A percentile compares a stretch with the other conserved stretches of the same genome.
These are phyloP conservation scores for Zygotorulaspora mrakii DNA, from an alignment of 1,139 yeast genomes.

Conservation along the genomic window DNA sequence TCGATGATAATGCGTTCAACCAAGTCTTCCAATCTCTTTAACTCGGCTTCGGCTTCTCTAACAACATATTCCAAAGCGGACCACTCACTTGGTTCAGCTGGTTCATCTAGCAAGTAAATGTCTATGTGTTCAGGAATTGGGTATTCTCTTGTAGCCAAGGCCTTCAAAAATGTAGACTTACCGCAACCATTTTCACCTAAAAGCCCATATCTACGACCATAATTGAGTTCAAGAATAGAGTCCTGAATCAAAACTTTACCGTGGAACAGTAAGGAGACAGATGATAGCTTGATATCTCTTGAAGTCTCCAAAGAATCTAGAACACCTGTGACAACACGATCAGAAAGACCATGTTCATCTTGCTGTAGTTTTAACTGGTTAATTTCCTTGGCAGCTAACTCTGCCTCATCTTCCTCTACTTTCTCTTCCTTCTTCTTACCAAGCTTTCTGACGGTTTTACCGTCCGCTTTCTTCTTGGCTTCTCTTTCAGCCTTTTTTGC, in stretches of 20 bases:
- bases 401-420: conserved; percentile 41
- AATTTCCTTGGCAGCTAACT: conserved; percentile 68
- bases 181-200: conserved; percentile 99
- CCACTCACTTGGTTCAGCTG: conserved; percentile 89
- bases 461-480: conserved; percentile 73
- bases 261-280: conserved; percentile 90
- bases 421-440: conserved; percentile 49
- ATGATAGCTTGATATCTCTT: conserved; percentile 87
- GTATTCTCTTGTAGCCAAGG: conserved; percentile 93
- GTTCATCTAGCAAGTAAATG: conserved; percentile 89
- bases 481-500: conserved; percentile 97
- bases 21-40: conserved; percentile 84
- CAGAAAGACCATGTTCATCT: conserved; percentile 90
- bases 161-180: conserved; percentile 88
- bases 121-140: conserved; percentile 93
- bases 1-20: conserved; percentile 86
- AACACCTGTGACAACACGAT: conserved; percentile 98
- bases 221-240: conserved; percentile 85
- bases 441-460: conserved; percentile 62
- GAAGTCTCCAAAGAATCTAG: conserved; percentile 84
- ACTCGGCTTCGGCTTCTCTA: conserved; percentile 89
- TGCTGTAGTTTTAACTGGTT: conserved; percentile 86
- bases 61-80: conserved; percentile 96
- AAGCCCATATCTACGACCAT: conserved; percentile 94
- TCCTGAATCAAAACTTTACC: conserved; percentile 96